Base-by-base conservation (phyloP, 2,329 filamentous ascomycete genomes). In the Mariannaea elegans region DNA sequence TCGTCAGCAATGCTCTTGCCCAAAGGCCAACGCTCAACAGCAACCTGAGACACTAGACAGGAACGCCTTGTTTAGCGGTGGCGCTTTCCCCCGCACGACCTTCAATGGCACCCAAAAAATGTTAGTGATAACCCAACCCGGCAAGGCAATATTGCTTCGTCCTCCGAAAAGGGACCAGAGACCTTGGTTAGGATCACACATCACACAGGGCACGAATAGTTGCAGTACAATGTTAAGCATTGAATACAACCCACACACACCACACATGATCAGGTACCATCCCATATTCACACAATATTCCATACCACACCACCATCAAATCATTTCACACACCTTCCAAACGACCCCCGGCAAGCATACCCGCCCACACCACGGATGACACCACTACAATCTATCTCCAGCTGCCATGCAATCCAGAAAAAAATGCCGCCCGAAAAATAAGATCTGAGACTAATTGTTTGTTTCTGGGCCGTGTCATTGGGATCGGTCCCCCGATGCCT, bases 21-120 rank as follows among this genome's bases (percentile, higher is more conserved):
- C 6, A 6, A 23, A 14, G 23, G 38, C 23, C 39, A 34, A 48
- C 50, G 42, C 44, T 49, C 31, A 19, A 52, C 49, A 54, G 49
- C 38, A 45, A 59, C 56, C 56, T 59, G 56, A 59, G 56, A 59
- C 56, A 59, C 48, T 53, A 53, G 36, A 42, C 18, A 31, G 41
- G 19, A 16, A 42, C 48, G 36, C 47, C 32, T 41, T 46, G 41
- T 41, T 16, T 36, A 23, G 42, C 32, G 56, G 56, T 49, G 44
- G 49, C 56, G 38, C 56, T 32, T 59, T 53, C 56, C 56, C 54
- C 56, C 56, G 36, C 56, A 54, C 56, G 49, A 54, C 42, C 56
- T 44, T 48, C 21, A 21, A 54, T 42, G 23, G 18, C 19, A 49
- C 53, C 9, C 32, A 29, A 47, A 51, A 54, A 44, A 46, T 39